Base-by-base conservation (phyloP, 2,329 filamentous ascomycete genomes). In the Sordariomycetes sp. region DNA sequence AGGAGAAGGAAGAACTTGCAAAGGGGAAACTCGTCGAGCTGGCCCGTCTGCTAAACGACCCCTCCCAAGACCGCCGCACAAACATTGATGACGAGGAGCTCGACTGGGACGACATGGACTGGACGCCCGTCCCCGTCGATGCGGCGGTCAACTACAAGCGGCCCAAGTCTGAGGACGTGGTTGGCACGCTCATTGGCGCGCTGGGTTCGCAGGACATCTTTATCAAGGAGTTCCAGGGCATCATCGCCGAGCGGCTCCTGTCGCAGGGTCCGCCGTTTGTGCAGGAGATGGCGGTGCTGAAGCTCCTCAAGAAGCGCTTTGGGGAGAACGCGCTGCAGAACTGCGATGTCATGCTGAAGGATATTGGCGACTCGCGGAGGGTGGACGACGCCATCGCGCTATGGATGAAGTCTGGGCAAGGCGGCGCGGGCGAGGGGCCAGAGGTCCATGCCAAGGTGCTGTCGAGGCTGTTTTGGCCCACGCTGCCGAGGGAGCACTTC, bases 311-410 rank as follows among this genome's bases (percentile, higher is more conserved):
- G 72, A 79, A 89, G 60, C 84, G 91, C 10, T 91, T 96, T 58
- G 92, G 92, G 25, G 90, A 96, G 62, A 79, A 81, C 32, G 84
- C 89, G 17, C 74, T 99, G 52, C 94, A 97, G 67, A 88, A 89
- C 54, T 96, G 91, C 69, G 92, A 99, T 67, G 94, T 99, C 64
- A 99, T 99, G 94, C 81, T 99, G 58, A 89, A 87, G 61, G 94
- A 99, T 67, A 87, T 97, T 39, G 80, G 87, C 62, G 91, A 96
- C 65, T 95, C 90, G 1, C 78, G 79, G 60, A 79, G 82, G 50
- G 81, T 95, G 59, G 88, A 96, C 66, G 59, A 59, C 10, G 34
- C 59, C 2, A 62, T 64, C 34, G n/a, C 53, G 48, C 15, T 15
- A 17, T 28, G 34, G 24, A 59, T 62, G 12, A 61, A 54, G 20